phyloP scores from a whole-genome alignment of 169 alveolate species.

The Babesia divergens region DNA sequence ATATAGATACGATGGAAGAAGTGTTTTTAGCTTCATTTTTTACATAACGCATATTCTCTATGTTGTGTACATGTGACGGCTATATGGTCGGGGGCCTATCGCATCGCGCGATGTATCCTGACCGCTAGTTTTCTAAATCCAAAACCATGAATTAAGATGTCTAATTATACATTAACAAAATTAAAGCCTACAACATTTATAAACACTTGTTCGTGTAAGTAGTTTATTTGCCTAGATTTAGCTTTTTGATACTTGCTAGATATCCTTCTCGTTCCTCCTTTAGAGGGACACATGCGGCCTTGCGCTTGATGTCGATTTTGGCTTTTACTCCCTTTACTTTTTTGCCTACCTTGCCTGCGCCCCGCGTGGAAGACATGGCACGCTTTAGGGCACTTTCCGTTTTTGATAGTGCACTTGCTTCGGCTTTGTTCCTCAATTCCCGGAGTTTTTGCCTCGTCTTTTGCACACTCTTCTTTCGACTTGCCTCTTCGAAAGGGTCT shows the following conservation, averaged over 20 bases:
- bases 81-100: too few species aligned
- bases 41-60: too few species aligned
- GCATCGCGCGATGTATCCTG: too few species aligned
- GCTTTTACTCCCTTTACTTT: slow-evolving; percentile 38
- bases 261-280: slow-evolving; percentile 40
- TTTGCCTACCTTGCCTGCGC: slow-evolving; percentile 52
- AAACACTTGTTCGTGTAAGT: too few species aligned
- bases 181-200: too few species aligned
- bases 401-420: slow-evolving; percentile 3
- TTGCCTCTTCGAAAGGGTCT: slow-evolving; percentile 29
- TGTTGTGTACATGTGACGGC: too few species aligned
- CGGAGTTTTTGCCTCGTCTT: slow-evolving; percentile 58
- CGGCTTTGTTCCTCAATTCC: slow-evolving; percentile 63
- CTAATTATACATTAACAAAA: too few species aligned
- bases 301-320: slow-evolving; percentile 27
- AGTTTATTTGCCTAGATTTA: slow-evolving; percentile 8
- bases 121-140: too few species aligned
- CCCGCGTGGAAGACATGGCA: slow-evolving; percentile 23
- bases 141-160: too few species aligned
- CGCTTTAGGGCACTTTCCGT: slow-evolving; percentile 21
- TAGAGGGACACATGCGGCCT: slow-evolving; percentile 29
- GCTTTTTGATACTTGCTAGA: slow-evolving; percentile 52
- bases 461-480: slow-evolving; percentile 21
- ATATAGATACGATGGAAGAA: neutral
- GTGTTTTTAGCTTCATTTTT: too few species aligned